Conservation (phyloP, 2,329 filamentous ascomycete species). For the Cucurbitaria berberidis region DNA sequence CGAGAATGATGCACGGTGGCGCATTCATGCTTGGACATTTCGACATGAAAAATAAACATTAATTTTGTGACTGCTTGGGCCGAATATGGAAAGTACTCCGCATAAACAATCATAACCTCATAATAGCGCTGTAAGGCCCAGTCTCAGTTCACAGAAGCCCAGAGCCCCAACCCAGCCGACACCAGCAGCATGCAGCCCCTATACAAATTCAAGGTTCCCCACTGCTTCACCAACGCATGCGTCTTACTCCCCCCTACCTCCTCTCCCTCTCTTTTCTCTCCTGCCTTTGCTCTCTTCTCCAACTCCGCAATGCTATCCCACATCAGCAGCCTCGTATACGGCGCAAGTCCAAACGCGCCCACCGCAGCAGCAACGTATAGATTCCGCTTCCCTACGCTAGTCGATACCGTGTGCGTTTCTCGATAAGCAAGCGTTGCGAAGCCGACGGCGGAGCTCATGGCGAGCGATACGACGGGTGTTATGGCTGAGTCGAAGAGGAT, state of each 20-base stretch:
- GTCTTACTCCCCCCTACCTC: background rate
- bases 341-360: constrained; percentile 16
- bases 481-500: constrained; percentile 27
- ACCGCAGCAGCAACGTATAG: constrained; percentile 19
- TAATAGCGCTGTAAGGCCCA: constrained; percentile 15
- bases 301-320: constrained; percentile 6
- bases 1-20: constrained; percentile 24
- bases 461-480: constrained; percentile 19
- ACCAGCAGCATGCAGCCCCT: background rate
- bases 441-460: constrained; percentile 19
- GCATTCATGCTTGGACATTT: constrained; percentile 22
- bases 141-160: constrained; percentile 7
- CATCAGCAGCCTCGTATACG: constrained; percentile 23
- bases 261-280: background rate
- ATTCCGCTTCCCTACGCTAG: constrained; percentile 7
- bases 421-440: constrained; percentile 21
- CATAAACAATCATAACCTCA: constrained; percentile 17
- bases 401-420: background rate
- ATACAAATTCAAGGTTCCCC: background rate
- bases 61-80: constrained; percentile 17
- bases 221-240: background rate
- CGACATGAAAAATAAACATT: constrained; percentile 16
- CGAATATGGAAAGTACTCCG: constrained; percentile 16
- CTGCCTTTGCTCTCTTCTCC: constrained; percentile 11
- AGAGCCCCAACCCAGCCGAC: background rate